A percentile compares a stretch with the other conserved stretches of the same genome.
Evolutionary conservation across 1,284 basidiomycete species (phyloP).

Genomic region (Anthracocystis walkeri): DNA sequence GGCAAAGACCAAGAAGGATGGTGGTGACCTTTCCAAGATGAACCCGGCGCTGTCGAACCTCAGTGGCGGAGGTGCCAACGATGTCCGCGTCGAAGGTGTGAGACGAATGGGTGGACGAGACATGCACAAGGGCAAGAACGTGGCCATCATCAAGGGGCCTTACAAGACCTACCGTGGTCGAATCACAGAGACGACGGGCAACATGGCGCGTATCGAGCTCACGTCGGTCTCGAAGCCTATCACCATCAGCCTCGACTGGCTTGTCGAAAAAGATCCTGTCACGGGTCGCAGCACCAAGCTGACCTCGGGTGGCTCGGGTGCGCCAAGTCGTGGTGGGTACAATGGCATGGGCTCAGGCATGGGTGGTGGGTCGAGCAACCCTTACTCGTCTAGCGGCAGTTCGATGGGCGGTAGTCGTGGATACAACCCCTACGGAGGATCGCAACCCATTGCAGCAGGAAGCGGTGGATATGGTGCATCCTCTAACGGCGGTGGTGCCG

Average conservation of each 20-base stretch:
- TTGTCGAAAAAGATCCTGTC: constrained; percentile 76
- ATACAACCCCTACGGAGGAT: constrained; percentile 44
- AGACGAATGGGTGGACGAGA: constrained; percentile 72
- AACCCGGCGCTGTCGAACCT: constrained; percentile 79
- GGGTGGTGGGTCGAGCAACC: constrained; percentile 42
- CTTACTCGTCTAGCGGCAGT: constrained; percentile 35
- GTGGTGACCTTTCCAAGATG: constrained; percentile 90
- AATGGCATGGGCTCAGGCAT: constrained; percentile 26
- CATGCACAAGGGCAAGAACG: constrained; percentile 82
- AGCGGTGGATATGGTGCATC: constrained; percentile 30
- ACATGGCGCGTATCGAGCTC: constrained; percentile 88
- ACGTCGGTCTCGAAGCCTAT: constrained; percentile 90
- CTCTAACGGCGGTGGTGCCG: constrained; percentile 16
- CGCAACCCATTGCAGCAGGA: constrained; percentile 31
- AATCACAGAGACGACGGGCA: constrained; percentile 94
- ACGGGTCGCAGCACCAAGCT: constrained; percentile 59
- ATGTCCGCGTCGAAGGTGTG: constrained; percentile 52
- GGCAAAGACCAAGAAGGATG: constrained; percentile 50
- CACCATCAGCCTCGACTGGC: constrained; percentile 83
- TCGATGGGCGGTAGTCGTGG: constrained; percentile 24
- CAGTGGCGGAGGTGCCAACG: constrained; percentile 58
- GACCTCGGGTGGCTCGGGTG: constrained; percentile 24
- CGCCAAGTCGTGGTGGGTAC: constrained; percentile 26
- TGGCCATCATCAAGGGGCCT: constrained; percentile 86
- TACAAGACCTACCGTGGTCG: constrained; percentile 91